Evolutionary conservation across 225 moss, liverwort and hornwort genomes (phyloP).

Genomic region (Rhytidiadelphus loreus): DNA sequence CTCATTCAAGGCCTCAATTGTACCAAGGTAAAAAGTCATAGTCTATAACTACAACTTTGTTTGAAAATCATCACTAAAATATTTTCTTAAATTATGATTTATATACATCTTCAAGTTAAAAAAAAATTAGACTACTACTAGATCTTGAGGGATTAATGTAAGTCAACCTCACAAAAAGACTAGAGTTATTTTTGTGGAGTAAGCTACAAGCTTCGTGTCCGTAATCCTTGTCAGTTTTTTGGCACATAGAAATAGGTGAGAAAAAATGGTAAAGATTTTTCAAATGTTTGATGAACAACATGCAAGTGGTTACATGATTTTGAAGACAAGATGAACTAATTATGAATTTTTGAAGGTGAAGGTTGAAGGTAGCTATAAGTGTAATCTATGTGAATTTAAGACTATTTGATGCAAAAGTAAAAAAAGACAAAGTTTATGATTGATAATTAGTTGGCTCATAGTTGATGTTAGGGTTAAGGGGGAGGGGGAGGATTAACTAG

Average conservation of each 20-base stretch:
- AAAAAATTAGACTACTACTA: too few species aligned
- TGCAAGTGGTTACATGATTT: neutral
- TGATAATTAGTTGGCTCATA: too few species aligned
- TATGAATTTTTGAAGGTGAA: neutral
- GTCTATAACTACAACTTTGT: neutral
- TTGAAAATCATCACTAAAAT: neutral
- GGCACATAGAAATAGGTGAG: too few species aligned
- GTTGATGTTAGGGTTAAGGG: too few species aligned
- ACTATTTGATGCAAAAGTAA: neutral
- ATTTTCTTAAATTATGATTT: neutral
- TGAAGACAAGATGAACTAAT: neutral
- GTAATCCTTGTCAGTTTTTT: neutral
- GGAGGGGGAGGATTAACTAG: too few species aligned
- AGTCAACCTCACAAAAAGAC: too few species aligned
- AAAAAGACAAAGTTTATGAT: neutral
- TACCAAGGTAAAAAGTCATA: neutral
- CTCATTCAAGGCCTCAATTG: neutral
- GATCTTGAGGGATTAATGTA: neutral
- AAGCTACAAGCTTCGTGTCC: neutral
- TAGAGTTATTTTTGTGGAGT: neutral
- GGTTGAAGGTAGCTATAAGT: neutral
- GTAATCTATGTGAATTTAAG: neutral
- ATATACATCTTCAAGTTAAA: neutral
- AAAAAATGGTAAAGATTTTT: neutral
- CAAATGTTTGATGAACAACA: neutral